phyloP scores from a whole-genome alignment of 148 eudicot genomes.

The Fagopyrum tataricum region DNA sequence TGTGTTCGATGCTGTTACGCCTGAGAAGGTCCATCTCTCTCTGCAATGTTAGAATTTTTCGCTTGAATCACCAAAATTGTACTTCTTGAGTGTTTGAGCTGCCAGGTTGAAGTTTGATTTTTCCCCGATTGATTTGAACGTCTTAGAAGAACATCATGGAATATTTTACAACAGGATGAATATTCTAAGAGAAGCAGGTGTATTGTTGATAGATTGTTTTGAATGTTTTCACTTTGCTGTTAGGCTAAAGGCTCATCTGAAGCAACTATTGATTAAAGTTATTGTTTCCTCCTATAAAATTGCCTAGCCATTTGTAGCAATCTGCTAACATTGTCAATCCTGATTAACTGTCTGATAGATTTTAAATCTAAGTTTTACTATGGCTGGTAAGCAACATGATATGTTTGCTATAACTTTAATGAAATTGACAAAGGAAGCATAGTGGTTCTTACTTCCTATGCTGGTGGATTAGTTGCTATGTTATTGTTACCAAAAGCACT shows the following conservation, averaged over 20 bases:
- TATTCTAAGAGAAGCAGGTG: neutral
- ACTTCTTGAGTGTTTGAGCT: neutral
- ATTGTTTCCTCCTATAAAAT: neutral
- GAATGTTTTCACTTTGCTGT: neutral
- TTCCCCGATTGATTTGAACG: neutral
- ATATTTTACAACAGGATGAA: neutral
- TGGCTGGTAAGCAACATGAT: constrained; percentile 2
- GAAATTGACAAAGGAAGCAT: neutral
- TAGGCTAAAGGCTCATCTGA: neutral
- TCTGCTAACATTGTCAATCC: neutral
- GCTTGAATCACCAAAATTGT: neutral
- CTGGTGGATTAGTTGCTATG: neutral
- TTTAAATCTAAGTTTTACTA: neutral
- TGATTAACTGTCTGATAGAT: neutral
- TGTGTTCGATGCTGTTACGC: constrained; percentile 59
- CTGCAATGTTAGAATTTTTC: neutral
- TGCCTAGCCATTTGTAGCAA: neutral
- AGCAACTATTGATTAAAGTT: neutral
- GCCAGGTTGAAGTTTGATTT: neutral
- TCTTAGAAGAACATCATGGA: neutral
- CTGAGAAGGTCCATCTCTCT: constrained; percentile 44
- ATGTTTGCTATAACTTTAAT: neutral
- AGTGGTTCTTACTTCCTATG: neutral
- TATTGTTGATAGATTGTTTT: neutral
- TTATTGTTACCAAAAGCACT: neutral